Evolutionary conservation across 2,329 filamentous ascomycete genomes (phyloP).

Genomic region (Acarospora socialis): DNA sequence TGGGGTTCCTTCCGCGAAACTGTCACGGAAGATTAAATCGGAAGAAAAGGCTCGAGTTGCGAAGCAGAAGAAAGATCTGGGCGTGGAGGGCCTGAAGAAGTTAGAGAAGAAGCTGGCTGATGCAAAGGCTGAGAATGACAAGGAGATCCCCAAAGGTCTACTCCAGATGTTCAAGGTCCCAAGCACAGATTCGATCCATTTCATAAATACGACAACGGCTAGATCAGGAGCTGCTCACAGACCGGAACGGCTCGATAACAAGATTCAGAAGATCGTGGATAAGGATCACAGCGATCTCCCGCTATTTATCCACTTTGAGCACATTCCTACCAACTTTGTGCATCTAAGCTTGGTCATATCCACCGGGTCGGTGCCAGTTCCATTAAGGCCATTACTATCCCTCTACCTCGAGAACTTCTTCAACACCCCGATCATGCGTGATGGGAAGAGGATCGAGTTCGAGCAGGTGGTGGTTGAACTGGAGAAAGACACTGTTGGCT

Average conservation of each 20-base stretch:
- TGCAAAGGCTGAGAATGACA: conserved; percentile 79
- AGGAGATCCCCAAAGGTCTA: conserved; percentile 68
- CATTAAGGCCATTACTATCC: conserved; percentile 68
- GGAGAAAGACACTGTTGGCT: conserved; percentile 81
- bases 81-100: conserved; percentile 63
- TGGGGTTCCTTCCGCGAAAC: conserved; percentile 65
- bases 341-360: conserved; percentile 70
- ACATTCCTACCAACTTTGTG: conserved; percentile 86
- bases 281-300: conserved; percentile 48
- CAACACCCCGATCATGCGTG: conserved; percentile 67
- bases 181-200: conserved; percentile 79
- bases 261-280: conserved; percentile 64
- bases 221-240: conserved; percentile 63
- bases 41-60: conserved; percentile 69
- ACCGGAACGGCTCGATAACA: conserved; percentile 52
- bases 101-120: conserved; percentile 62
- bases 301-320: conserved; percentile 92
- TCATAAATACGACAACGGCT: conserved; percentile 77
- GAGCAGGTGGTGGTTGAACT: conserved; percentile 85
- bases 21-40: conserved; percentile 67
- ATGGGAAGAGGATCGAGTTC: conserved; percentile 67
- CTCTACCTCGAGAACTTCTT: conserved; percentile 91
- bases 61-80: conserved; percentile 63
- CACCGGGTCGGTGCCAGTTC: conserved; percentile 60
- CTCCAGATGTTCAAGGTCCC: conserved; percentile 73